Evolutionary conservation across 2,329 filamentous ascomycete genomes (phyloP).

Genomic region (Arthroderma sp.): DNA sequence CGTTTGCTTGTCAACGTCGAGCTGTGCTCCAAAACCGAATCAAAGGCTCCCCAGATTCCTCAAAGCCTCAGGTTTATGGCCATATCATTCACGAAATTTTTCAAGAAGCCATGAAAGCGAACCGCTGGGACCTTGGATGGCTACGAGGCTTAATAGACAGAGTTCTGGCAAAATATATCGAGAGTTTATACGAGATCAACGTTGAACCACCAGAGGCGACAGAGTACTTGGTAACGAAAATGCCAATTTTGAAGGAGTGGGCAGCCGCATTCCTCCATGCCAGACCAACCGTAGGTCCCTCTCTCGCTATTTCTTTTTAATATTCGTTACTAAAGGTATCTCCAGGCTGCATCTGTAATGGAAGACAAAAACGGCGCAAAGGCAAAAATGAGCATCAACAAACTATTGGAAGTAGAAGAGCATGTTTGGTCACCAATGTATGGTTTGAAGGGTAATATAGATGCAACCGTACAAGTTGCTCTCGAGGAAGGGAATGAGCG

Average conservation of each 20-base stretch:
- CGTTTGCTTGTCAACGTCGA: slow-evolving; percentile 78
- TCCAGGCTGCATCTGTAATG: slow-evolving; percentile 54
- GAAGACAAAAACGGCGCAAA: slow-evolving; percentile 67
- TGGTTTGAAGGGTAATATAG: slow-evolving; percentile 92
- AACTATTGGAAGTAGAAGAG: slow-evolving; percentile 90
- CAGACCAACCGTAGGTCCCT: slow-evolving; percentile 47
- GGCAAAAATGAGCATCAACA: slow-evolving; percentile 73
- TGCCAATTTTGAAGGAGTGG: slow-evolving; percentile 71
- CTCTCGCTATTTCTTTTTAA: background rate
- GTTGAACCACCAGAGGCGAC: slow-evolving; percentile 59
- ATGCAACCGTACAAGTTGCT: slow-evolving; percentile 83
- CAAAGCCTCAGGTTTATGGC: slow-evolving; percentile 74
- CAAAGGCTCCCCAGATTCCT: slow-evolving; percentile 73
- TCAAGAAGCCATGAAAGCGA: slow-evolving; percentile 72
- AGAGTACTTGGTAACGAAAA: slow-evolving; percentile 70
- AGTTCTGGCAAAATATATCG: slow-evolving; percentile 63
- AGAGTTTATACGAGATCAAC: slow-evolving; percentile 80
- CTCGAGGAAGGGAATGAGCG: slow-evolving; percentile 57
- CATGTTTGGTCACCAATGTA: slow-evolving; percentile 98
- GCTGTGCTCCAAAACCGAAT: slow-evolving; percentile 90
- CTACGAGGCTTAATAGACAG: slow-evolving; percentile 53
- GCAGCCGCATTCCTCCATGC: slow-evolving; percentile 65
- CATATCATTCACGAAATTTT: slow-evolving; percentile 92
- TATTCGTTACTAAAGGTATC: background rate
- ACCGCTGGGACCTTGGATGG: slow-evolving; percentile 63